Percentiles rank a stretch among this genome's conserved stretches.
These are phyloP conservation scores for Filobasidium uniguttulatum DNA, from an alignment of 1,284 basidiomycete genomes.

Conservation along the genomic window DNA sequence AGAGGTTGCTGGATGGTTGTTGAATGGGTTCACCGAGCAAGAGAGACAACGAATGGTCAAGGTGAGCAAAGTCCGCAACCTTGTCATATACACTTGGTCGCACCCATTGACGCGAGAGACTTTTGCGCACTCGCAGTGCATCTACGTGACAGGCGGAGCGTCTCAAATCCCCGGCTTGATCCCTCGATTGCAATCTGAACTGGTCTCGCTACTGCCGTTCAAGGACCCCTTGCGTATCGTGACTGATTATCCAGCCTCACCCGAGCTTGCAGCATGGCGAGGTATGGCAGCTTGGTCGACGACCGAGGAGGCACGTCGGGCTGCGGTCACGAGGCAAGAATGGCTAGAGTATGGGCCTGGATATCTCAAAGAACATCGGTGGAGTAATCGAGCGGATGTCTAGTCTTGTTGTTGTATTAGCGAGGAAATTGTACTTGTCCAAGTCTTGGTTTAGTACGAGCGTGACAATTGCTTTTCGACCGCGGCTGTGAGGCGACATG, in stretches of 20 bases:
- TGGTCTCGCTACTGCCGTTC: constrained; percentile 69
- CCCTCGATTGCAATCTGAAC: constrained; percentile 51
- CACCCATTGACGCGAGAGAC: too few species aligned
- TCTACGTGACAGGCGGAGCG: constrained; percentile 80
- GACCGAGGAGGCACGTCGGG: constrained; percentile 46
- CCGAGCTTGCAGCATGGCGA: constrained; percentile 64
- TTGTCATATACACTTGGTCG: constrained; percentile 6
- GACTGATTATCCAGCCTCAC: constrained; percentile 36
- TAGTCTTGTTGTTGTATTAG: too few species aligned
- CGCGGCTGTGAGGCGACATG: too few species aligned
- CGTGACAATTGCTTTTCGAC: too few species aligned
- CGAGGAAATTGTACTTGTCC: too few species aligned
- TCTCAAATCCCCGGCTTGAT: constrained; percentile 60
- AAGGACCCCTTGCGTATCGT: constrained; percentile 54
- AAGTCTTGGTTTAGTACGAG: too few species aligned
- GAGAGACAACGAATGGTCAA: constrained; percentile 51
- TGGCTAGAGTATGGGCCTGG: constrained; percentile 89
- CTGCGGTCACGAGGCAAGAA: constrained; percentile 57
- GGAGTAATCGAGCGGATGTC: constrained; percentile 36
- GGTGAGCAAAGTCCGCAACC: constrained; percentile 26
- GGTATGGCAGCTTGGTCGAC: constrained; percentile 77
- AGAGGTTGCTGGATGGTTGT: constrained; percentile 74
- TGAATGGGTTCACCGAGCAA: constrained; percentile 60
- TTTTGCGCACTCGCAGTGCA: constrained; percentile 46
- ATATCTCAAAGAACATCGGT: constrained; percentile 43